Evolutionary conservation across 345 rosid genomes (phyloP).

Genomic region (Eucalyptus erythrocorys): DNA sequence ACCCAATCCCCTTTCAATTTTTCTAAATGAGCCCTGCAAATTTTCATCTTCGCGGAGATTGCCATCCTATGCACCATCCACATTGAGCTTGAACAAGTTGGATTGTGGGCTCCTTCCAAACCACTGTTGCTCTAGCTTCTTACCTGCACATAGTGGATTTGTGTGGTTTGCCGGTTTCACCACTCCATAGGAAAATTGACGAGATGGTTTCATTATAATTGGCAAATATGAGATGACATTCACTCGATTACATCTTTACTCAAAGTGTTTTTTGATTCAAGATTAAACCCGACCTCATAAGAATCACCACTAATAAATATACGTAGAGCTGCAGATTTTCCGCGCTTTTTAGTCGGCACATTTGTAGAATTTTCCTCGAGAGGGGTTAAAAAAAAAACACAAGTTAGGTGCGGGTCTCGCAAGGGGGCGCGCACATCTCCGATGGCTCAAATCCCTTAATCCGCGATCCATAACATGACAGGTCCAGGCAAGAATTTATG

Average conservation of each 20-base stretch:
- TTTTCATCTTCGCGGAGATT: background rate
- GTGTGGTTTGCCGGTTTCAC: accelerated
- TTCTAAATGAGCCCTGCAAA: background rate
- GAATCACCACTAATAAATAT: background rate
- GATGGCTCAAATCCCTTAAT: background rate
- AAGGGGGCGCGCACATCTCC: background rate
- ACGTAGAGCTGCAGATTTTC: background rate
- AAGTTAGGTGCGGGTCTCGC: background rate
- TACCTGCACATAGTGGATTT: background rate
- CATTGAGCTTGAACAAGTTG: background rate
- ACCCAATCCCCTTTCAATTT: background rate
- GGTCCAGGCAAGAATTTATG: background rate
- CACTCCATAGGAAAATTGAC: background rate
- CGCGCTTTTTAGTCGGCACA: background rate
- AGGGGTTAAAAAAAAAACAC: background rate
- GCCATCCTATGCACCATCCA: background rate
- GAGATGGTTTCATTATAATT: background rate
- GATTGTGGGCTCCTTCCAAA: background rate
- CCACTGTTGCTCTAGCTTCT: background rate
- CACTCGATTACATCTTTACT: background rate
- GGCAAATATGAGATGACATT: accelerated
- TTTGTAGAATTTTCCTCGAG: background rate
- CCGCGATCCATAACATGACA: background rate
- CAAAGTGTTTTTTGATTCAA: background rate
- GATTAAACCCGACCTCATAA: background rate